Conservation (phyloP, 2,329 filamentous ascomycete species). For the Colletotrichum australisinense region DNA sequence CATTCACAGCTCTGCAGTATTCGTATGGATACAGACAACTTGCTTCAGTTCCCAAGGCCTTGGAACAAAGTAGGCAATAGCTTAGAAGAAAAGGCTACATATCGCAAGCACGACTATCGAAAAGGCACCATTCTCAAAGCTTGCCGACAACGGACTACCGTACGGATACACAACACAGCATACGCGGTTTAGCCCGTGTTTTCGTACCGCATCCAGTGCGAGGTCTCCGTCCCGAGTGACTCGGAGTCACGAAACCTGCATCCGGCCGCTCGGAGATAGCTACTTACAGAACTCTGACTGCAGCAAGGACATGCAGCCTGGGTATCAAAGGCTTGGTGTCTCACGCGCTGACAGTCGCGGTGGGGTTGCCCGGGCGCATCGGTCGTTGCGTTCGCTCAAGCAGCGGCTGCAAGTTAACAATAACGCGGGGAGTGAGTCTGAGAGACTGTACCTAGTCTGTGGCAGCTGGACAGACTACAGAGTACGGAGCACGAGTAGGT, state of each 20-base stretch:
- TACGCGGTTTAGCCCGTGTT: neutral
- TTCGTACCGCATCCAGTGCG: constrained; percentile 25
- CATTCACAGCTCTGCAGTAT: neutral
- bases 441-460: neutral
- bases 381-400: constrained; percentile 21
- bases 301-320: constrained; percentile 32
- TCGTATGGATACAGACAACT: neutral
- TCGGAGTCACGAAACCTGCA: constrained; percentile 33
- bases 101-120: neutral
- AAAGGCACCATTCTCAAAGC: neutral
- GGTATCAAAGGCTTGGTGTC: constrained; percentile 33
- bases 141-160: too few species aligned
- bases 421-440: neutral
- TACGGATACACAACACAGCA: neutral
- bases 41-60: neutral
- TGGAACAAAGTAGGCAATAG: neutral
- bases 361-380: constrained; percentile 28
- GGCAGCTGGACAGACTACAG: neutral
- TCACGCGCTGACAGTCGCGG: constrained; percentile 29
- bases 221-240: constrained; percentile 20
- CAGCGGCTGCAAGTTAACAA: constrained; percentile 10
- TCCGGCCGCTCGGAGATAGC: constrained; percentile 36
- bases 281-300: constrained; percentile 34
- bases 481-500: neutral
- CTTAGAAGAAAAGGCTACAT: neutral